Evolutionary conservation across 78 protist genomes (phyloP).

Genomic region (Planoprotostelium fungivorum): DNA sequence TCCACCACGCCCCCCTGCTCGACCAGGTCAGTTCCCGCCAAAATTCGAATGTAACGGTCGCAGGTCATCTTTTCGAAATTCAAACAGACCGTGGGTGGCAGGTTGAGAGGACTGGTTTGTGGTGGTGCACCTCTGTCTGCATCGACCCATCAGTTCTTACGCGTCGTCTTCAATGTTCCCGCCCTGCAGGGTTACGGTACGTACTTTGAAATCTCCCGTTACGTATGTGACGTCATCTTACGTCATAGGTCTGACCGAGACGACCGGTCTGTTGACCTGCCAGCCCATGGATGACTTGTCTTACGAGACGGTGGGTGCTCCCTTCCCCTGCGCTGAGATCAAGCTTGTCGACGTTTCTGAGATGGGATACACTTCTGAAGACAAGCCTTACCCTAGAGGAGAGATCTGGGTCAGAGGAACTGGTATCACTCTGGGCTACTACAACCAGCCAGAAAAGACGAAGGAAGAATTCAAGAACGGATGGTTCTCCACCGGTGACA

Average conservation of each 20-base stretch:
- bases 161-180: conserved; percentile 58
- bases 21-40: neutral
- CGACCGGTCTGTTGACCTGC: conserved; percentile 65
- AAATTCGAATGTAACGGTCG: neutral
- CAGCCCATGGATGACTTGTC: conserved; percentile 32
- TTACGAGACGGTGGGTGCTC: conserved; percentile 69
- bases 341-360: conserved; percentile 86
- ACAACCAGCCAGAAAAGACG: conserved; percentile 83
- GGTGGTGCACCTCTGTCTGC: conserved; percentile 91
- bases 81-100: conserved; percentile 77
- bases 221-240: conserved; percentile 11
- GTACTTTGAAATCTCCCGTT: conserved; percentile 12
- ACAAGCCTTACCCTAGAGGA: conserved; percentile 67
- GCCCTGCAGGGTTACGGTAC: conserved; percentile 92
- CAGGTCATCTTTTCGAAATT: conserved; percentile 64
- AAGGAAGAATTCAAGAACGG: conserved; percentile 79
- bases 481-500: conserved; percentile 97
- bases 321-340: conserved; percentile 57
- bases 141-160: conserved; percentile 66
- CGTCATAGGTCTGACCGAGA: conserved; percentile 94
- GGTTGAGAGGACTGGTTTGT: conserved; percentile 68
- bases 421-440: conserved; percentile 82
- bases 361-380: conserved; percentile 72
- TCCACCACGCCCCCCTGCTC: neutral
- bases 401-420: conserved; percentile 91